Base-by-base conservation (phyloP, 164 flowering plant genomes). In the Houttuynia cordata region DNA sequence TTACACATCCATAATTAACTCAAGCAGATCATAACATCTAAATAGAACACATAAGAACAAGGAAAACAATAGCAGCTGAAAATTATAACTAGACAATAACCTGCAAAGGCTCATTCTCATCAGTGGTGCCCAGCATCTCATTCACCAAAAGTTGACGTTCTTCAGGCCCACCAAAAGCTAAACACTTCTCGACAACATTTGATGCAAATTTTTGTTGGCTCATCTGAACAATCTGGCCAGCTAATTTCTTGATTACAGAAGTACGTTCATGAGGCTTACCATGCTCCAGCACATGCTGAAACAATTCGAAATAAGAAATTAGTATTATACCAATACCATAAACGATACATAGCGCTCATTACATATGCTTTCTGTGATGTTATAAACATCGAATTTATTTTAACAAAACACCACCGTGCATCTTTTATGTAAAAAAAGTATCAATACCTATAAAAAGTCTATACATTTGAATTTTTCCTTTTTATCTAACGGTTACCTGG, bases 201-300 rank as follows among this genome's bases (percentile, higher is more conserved):
- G 98, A 93, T 18, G 98, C 98, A 79, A 87, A 93, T 69, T 93
- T 93, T 80, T 93, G 97, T 71, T 89, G 98, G 70, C 97, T 89
- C 98, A 89, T 87, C 58, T 84, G 82, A 47, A 93, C 99, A 24
- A 93, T 90, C 75, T 80, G 85, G 37, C 97, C 99, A 67, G 95
- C 88, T 63, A 93, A 74, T 73, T 93, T 86, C 65, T 80, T 74
- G 5, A 93, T 93, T 25, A 90, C 88, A 24, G 82, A 56, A 54
- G 97, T 67, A 17, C 97, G 88, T 68, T 90, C 99, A 64, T 88
- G 82, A 34, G 95, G 82, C 68, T 90, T 88, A 59, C 99, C 99
- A 71, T 88, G 96, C 78, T 88, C 94, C 79, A 93, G 70, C 8
- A 93, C 99, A 79, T 93, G 99, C 99, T 93, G 81, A 76, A 45